Base-by-base conservation (phyloP, 2,329 filamentous ascomycete genomes). In the Penicillium freii region DNA sequence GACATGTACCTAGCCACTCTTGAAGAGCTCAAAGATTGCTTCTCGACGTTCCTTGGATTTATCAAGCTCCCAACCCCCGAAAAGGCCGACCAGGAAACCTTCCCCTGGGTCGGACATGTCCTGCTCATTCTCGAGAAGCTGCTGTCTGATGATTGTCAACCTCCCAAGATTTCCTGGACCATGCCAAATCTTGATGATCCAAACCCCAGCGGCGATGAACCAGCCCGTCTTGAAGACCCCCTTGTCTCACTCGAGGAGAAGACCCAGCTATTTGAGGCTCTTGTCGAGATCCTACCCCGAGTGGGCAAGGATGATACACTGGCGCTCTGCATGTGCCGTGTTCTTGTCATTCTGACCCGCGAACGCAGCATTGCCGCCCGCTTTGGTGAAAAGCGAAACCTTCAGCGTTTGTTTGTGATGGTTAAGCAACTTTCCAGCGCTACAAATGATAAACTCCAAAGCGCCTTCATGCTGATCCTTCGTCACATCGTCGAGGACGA, bases 401-500 rank as follows among this genome's bases (percentile, higher is more conserved):
- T 99, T 48, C 90, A 94, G 69, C 85, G 91, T 29, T 80, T 99
- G 23, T 97, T 99, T 74, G 84, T 97, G 51, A 96, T 97, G 90
- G 87, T 93, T 56, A 96, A 95, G 73, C 93, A 97, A 72, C 84
- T 97, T 58, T 87, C 91, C 21, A 90, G 89, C 27, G 83, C 87
- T 31, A 89, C 90, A 7, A 90, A 91, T 31, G 84, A 89, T 54
- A 87, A 88, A 54, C 82, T 99, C 10, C 84, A 88, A 60, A 82
- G 83, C 60, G 83, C 88, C 56, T 88, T 96, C 67, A 88, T 97
- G 83, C 84, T 93, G 13, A 88, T 97, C 51, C 79, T 99, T 43
- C 87, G 95, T 40, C 94, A 99, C 69, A 88, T 99, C 62, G 85
- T 97, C 53, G 94, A 99, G 75, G 95, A 99, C 69, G 91, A 96